phyloP scores from a whole-genome alignment of 805 yeast species.

The Saturnispora sekii region DNA sequence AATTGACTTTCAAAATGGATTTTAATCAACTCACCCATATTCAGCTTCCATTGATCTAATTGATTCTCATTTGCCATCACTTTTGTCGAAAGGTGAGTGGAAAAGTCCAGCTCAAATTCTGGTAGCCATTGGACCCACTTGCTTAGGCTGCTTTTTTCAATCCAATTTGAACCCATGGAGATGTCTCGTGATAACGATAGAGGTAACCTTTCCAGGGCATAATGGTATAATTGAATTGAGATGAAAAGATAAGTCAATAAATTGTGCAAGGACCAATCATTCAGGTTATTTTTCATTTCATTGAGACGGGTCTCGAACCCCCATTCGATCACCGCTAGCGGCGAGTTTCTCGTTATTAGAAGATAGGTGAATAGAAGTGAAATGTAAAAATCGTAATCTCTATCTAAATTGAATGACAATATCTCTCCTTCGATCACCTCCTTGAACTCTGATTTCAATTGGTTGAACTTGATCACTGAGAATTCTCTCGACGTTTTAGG shows the following conservation, averaged over 20 bases:
- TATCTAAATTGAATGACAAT: conserved; percentile 17
- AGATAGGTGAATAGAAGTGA: conserved; percentile 20
- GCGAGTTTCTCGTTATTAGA: conserved; percentile 14
- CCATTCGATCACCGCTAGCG: conserved; percentile 18
- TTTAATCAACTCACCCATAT: not conserved
- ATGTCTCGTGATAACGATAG: conserved; percentile 6
- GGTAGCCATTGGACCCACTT: conserved; percentile 24
- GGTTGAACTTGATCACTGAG: conserved; percentile 14
- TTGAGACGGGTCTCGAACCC: conserved; percentile 17
- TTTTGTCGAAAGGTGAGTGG: not conserved
- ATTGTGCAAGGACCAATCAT: conserved; percentile 16
- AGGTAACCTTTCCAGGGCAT: conserved; percentile 20
- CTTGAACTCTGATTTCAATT: conserved; percentile 15
- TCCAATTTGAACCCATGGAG: conserved; percentile 20
- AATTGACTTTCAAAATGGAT: not conserved
- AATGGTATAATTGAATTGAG: conserved; percentile 19
- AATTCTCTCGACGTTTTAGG: conserved; percentile 13
- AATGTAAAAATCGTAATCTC: conserved; percentile 23
- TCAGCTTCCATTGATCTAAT: not conserved
- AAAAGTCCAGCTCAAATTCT: not conserved
- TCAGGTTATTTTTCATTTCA: conserved; percentile 9
- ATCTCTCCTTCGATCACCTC: conserved; percentile 16
- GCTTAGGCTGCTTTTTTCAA: conserved; percentile 17
- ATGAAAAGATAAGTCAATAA: conserved; percentile 24
- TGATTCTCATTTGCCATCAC: not conserved